These are phyloP conservation scores for Saturnispora sanitii DNA, from an alignment of 805 yeast genomes.

Conservation along the genomic window DNA sequence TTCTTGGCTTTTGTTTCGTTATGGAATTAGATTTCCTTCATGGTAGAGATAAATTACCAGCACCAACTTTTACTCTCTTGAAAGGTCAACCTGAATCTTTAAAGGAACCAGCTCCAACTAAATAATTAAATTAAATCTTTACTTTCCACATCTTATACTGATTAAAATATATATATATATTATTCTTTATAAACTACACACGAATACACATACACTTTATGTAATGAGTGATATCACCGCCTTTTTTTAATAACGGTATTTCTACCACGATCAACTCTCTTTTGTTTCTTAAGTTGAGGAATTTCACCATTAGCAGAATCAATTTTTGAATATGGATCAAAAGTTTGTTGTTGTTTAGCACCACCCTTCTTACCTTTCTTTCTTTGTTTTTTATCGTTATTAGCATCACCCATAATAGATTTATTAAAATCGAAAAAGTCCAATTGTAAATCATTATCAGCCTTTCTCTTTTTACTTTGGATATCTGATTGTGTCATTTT, in stretches of 20 bases:
- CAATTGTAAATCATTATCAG: constrained; percentile 12
- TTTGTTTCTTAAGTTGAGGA: constrained; percentile 22
- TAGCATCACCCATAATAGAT: constrained; percentile 16
- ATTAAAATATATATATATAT: neutral
- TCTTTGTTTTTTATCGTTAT: constrained; percentile 12
- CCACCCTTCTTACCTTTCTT: constrained; percentile 15
- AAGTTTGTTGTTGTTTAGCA: constrained; percentile 29
- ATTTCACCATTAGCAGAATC: constrained; percentile 15
- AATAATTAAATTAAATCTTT: neutral
- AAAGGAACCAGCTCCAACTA: constrained; percentile 12
- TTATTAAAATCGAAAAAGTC: constrained; percentile 24
- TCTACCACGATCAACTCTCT: constrained; percentile 21
- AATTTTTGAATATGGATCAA: constrained; percentile 47
- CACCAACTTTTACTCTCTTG: constrained; percentile 83
- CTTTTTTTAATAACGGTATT: constrained; percentile 23
- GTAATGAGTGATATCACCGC: constrained; percentile 1
- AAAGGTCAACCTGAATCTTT: constrained; percentile 64
- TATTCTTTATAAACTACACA: neutral
- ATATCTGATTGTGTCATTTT: constrained; percentile 3
- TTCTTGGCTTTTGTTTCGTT: constrained; percentile 76
- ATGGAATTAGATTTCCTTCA: constrained; percentile 92
- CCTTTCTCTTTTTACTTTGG: constrained; percentile 16
- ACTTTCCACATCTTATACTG: neutral
- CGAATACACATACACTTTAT: too few relatives aligned
- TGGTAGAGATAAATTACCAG: constrained; percentile 79